These are phyloP conservation scores for Sorghum bicolor DNA, from an alignment of 176 grass and related monocot species.

Conservation along the genomic window Sorghum_bicolor_NCBIv3 NC_012871.2:76116501-76117000, in stretches of 20 bases:
- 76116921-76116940: too few species aligned
- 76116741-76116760: not conserved
- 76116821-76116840: not conserved
- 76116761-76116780: not conserved
- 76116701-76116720: not conserved
- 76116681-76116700: not conserved
- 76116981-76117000: too few species aligned
- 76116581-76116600: conserved; percentile 1
- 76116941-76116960: too few species aligned
- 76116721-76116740: not conserved
- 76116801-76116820: not conserved
- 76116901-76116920: too few species aligned
- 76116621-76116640: not conserved
- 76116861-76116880: not conserved
- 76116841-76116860: not conserved
- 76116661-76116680: not conserved
- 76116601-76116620: not conserved
- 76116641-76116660: not conserved
- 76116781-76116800: not conserved
- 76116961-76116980: too few species aligned
- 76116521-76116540: conserved; percentile 18
- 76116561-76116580: not conserved
- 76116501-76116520: not conserved
- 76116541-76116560: not conserved
- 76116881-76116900: not conserved